Conservation (phyloP, 140 eudicot genomes). For the Senecio squalidus region DNA sequence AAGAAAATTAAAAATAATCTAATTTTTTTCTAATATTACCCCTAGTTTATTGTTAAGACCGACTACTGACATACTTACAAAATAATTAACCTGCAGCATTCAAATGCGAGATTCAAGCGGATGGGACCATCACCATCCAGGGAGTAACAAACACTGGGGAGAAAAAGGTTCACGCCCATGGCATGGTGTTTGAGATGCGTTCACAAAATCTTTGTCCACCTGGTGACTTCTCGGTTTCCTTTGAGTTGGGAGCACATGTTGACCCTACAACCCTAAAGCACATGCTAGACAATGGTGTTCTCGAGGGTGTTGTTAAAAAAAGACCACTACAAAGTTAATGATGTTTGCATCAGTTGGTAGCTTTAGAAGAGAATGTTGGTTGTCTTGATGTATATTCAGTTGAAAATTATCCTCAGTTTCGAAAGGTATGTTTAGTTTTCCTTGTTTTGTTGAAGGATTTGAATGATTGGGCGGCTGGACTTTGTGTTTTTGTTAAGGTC, state of each 20-base stretch:
- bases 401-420: no score
- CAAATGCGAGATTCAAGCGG: constrained; percentile 38
- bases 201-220: constrained; percentile 65
- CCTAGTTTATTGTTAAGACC: no score
- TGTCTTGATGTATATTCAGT: no score
- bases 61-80: neutral
- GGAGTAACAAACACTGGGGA: constrained; percentile 58
- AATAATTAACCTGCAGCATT: constrained; percentile 36
- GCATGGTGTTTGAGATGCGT: constrained; percentile 56
- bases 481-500: no score
- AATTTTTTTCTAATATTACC: neutral
- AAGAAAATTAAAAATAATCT: neutral
- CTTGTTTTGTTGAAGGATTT: no score
- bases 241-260: constrained; percentile 49
- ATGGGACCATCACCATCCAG: constrained; percentile 40
- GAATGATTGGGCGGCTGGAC: no score
- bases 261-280: constrained; percentile 34
- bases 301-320: neutral
- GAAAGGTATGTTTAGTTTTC: no score
- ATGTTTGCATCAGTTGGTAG: neutral
- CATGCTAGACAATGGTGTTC: constrained; percentile 18
- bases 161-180: constrained; percentile 31
- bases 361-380: neutral
- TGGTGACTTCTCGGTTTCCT: constrained; percentile 57
- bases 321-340: neutral